A percentile compares a stretch with the other conserved stretches of the same genome.
Evolutionary conservation across 208 protist genomes (phyloP).

Genomic region (Acanthamoeba triangularis): DNA sequence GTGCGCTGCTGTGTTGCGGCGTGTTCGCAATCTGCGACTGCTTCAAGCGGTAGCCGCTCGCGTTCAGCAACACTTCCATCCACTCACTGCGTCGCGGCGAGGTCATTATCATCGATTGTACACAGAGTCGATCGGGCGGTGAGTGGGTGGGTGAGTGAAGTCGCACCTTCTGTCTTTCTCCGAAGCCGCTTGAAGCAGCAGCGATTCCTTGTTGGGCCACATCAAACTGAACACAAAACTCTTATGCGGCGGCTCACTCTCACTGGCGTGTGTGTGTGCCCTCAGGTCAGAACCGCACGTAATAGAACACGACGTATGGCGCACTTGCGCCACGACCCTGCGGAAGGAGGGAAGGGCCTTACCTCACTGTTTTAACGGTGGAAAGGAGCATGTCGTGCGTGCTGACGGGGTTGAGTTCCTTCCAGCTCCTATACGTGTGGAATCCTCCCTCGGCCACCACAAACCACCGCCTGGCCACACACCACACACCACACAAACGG

Average conservation of each 20-base stretch:
- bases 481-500: not conserved
- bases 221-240: constrained; percentile 11
- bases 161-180: constrained; percentile 61
- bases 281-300: too few relatives aligned
- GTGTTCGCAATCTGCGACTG: constrained; percentile 17
- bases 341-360: too few relatives aligned
- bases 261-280: not conserved
- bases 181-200: constrained; percentile 30
- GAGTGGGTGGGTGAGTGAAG: not conserved
- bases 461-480: constrained; percentile 24
- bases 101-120: not conserved
- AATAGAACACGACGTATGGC: not conserved
- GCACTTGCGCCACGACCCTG: too few relatives aligned
- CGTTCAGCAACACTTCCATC: constrained; percentile 32
- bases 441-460: constrained; percentile 27
- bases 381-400: constrained; percentile 46
- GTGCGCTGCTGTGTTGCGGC: not conserved
- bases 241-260: constrained; percentile 44
- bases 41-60: constrained; percentile 32
- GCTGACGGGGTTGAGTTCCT: constrained; percentile 42
- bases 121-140: not conserved
- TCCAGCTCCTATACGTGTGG: constrained; percentile 44
- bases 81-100: not conserved
- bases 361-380: constrained; percentile 12
- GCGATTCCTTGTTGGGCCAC: constrained; percentile 7